Conservation (phyloP, 2,329 filamentous ascomycete species). For the Paraconiothyrium sp. region DNA sequence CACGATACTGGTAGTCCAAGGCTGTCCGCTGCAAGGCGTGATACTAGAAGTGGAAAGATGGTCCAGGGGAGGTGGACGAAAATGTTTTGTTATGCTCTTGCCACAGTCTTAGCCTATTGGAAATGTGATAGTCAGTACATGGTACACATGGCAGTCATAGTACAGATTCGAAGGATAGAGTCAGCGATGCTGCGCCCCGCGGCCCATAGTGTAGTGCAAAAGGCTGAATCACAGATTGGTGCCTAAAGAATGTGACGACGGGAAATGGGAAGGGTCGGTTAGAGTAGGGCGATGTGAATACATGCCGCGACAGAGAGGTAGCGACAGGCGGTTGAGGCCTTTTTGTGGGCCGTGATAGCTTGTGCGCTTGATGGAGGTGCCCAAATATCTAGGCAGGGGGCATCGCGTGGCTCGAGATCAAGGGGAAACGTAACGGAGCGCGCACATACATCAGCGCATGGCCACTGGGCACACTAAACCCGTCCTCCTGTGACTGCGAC, state of each 20-base stretch:
- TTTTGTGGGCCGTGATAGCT: slow-evolving; percentile 14
- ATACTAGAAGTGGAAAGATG: slow-evolving; percentile 17
- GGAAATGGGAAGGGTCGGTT: slow-evolving; percentile 7
- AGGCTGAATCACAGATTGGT: slow-evolving; percentile 38
- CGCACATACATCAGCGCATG: slow-evolving; percentile 47
- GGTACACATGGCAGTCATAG: slow-evolving; percentile 1
- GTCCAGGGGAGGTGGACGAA: slow-evolving; percentile 32
- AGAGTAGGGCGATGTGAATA: slow-evolving; percentile 12
- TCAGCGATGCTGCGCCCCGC: slow-evolving; percentile 35
- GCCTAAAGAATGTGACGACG: slow-evolving; percentile 32
- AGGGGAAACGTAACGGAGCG: slow-evolving; percentile 33
- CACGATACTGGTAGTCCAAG: slow-evolving; percentile 14
- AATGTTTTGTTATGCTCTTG: slow-evolving; percentile 29
- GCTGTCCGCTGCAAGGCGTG: slow-evolving; percentile 18
- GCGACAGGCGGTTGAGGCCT: slow-evolving; percentile 4
- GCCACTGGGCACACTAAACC: slow-evolving; percentile 26
- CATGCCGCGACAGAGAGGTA: slow-evolving; percentile 9
- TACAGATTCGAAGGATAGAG: not conserved
- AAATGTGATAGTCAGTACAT: slow-evolving; percentile 29
- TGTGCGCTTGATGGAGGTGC: slow-evolving; percentile 22
- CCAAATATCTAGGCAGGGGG: slow-evolving; percentile 7
- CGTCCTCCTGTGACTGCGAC: slow-evolving; percentile 22
- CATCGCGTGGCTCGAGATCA: slow-evolving; percentile 32
- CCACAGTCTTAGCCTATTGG: slow-evolving; percentile 35
- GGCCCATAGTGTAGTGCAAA: slow-evolving; percentile 22